Percentiles rank a stretch among this genome's conserved stretches.
phyloP scores from a whole-genome alignment of 139 green algal genomes.

The Chlorella sp. region DNA sequence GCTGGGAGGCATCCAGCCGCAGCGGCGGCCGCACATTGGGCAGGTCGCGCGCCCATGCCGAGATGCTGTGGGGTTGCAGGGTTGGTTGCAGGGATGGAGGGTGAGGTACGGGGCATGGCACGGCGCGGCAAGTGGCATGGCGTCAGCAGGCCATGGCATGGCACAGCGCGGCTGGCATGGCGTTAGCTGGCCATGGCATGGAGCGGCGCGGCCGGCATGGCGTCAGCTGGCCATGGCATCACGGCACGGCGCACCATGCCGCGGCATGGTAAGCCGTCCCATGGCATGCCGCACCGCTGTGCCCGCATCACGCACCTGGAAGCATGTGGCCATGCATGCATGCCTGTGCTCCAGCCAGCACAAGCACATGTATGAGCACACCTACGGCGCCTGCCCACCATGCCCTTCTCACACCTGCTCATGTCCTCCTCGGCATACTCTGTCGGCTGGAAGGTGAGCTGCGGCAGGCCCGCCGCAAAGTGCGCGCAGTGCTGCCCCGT shows the following conservation, averaged over 20 bases:
- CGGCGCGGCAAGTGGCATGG: neutral
- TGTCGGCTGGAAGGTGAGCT: conserved; percentile 52
- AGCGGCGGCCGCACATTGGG: conserved; percentile 48
- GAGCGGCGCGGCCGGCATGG: neutral
- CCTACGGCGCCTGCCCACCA: too few species aligned
- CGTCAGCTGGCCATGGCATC: too few species aligned
- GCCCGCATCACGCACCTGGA: too few species aligned
- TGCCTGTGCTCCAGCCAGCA: too few species aligned
- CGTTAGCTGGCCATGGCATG: too few species aligned
- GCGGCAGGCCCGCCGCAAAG: conserved; percentile 46
- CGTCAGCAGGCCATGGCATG: too few species aligned
- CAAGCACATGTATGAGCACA: too few species aligned
- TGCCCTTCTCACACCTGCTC: neutral
- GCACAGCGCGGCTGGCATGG: neutral
- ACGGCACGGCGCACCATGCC: too few species aligned
- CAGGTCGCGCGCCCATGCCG: conserved; percentile 21
- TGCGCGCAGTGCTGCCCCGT: conserved; percentile 54
- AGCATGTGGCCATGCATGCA: too few species aligned
- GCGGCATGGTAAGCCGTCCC: neutral
- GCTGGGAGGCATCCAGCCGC: conserved; percentile 39
- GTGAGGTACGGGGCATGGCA: neutral
- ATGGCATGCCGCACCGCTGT: neutral
- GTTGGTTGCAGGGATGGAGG: neutral
- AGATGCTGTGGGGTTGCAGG: conserved; percentile 17
- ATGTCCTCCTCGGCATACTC: conserved; percentile 42